A percentile compares a stretch with the other conserved stretches of the same genome.
Conservation (phyloP, 225 moss, liverwort and hornwort genomes). For the Antitrichia curtipendula region DNA sequence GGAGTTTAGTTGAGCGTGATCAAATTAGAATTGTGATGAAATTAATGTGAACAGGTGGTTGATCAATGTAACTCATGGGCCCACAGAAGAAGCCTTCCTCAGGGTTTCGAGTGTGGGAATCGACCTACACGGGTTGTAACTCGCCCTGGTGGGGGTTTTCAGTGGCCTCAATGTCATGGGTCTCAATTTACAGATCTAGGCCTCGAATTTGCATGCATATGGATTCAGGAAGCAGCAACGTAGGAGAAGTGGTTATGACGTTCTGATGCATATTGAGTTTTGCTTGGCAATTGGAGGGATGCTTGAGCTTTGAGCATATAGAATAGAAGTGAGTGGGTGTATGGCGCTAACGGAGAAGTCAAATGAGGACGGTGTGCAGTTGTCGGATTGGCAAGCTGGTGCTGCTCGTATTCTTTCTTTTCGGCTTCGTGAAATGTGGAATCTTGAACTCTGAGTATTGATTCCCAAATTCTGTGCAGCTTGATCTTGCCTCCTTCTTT, state of each 20-base stretch:
- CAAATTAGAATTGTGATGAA: not conserved
- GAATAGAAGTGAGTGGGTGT: not conserved
- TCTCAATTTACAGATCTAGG: not conserved
- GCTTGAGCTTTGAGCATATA: not conserved
- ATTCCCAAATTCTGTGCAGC: not conserved
- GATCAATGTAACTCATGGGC: not conserved
- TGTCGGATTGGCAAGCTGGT: slow-evolving; percentile 1
- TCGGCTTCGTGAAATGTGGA: not conserved
- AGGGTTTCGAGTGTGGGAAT: not conserved
- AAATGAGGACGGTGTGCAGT: slow-evolving; percentile 8
- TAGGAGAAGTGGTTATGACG: not conserved
- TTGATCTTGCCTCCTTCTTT: not conserved
- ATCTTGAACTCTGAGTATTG: not conserved
- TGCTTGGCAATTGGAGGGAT: not conserved
- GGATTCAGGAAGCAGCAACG: not conserved
- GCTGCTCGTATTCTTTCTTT: not conserved
- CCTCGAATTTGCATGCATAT: not conserved
- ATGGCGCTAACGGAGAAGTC: slow-evolving; percentile 5
- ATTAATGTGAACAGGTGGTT: not conserved
- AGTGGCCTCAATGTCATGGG: not conserved
- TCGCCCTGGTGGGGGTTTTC: not conserved
- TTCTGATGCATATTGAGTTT: not conserved
- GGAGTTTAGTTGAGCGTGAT: not conserved
- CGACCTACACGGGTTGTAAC: not conserved
- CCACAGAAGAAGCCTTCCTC: not conserved